Evolutionary conservation across 306 rosid species (phyloP), one percentile per base, ranked within the genome.

Genomic region (Gastrolobium villosum): DNA sequence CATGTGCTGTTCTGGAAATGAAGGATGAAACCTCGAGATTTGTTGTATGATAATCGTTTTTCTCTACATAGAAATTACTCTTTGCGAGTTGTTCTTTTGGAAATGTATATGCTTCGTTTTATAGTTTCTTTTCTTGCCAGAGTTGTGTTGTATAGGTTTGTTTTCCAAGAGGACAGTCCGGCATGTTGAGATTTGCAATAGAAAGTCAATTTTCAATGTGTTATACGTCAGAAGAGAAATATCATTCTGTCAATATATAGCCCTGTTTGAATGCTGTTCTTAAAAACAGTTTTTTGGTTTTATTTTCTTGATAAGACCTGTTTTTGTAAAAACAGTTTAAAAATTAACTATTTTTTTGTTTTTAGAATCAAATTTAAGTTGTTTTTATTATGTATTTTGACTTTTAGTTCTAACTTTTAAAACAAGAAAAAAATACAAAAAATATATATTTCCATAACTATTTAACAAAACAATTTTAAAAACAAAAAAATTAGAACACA

Each of bases 1-100:
- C 0, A 28, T 88, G 2, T 94, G 97, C 77, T 91, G 93, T 43
- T 7, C 65, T 14, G 72, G 63, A 20, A 40, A 6, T 4, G 85
- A 81, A 0, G 52, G 49, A 4, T 81, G 84, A 84, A 75, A 72
- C 28, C 52, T 34, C 11, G 54, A 31, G 4, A 41, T 15, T 36
- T 63, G 57, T 56, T 59, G 50, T 34, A 59, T 49, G 55, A 7
- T 37, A 54, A 44, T 46, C 70, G 77, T 68, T 59, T 14, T 61
- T 75, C 9, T 41, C 60, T 32, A 68, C 55, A 55, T 54, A 81
- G 75, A 57, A 45, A 46, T 53, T 30, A n/a, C 30, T 5, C 11
- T 35, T 46, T 60, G 20, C 10, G 64, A 55, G 56, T 10, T 43
- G 10, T 14, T 28, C 10, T 30, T 61, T 48, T 40, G 67, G 78